Conservation (phyloP, 352 stramenopile species). For the Phytophthora pistaciae region DNA sequence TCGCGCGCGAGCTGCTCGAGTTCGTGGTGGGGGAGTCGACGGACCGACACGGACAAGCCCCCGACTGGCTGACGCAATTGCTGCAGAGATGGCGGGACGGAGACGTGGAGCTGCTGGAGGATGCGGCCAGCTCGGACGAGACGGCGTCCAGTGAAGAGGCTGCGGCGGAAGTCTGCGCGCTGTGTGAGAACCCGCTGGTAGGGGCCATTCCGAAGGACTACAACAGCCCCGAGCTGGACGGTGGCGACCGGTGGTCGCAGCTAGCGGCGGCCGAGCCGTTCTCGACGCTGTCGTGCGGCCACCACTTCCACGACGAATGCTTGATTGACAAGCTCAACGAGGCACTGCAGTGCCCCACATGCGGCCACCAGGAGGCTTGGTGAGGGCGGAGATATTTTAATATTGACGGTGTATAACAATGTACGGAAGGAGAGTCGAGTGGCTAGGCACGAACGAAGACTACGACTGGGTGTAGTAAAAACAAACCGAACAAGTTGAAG, state of each 20-base stretch:
- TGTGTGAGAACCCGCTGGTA: constrained; percentile 34
- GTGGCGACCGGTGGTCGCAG: constrained; percentile 22
- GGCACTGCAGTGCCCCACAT: constrained; percentile 60
- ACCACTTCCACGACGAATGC: constrained; percentile 80
- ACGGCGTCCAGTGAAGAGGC: constrained; percentile 19
- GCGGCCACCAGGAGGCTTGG: constrained; percentile 34
- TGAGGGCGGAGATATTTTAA: constrained; percentile 14
- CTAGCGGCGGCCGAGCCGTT: constrained; percentile 32
- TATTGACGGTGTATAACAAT: background rate
- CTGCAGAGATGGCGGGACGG: constrained; percentile 37
- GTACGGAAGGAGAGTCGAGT: background rate
- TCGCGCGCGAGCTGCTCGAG: constrained; percentile 40
- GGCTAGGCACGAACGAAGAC: background rate
- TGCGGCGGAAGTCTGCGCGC: constrained; percentile 16
- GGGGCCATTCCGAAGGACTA: background rate
- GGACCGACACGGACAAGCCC: constrained; percentile 24
- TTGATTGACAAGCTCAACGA: constrained; percentile 70
- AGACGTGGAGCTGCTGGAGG: constrained; percentile 27
- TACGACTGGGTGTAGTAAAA: background rate
- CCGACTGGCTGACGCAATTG: constrained; percentile 22
- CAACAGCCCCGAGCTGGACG: background rate
- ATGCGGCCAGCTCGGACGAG: constrained; percentile 26
- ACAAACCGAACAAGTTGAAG: background rate
- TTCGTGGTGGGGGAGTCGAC: constrained; percentile 34
- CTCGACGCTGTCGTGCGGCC: constrained; percentile 59